Base-by-base conservation (phyloP, 805 yeast species). In the Yamadazyma paraphyllophila region DNA sequence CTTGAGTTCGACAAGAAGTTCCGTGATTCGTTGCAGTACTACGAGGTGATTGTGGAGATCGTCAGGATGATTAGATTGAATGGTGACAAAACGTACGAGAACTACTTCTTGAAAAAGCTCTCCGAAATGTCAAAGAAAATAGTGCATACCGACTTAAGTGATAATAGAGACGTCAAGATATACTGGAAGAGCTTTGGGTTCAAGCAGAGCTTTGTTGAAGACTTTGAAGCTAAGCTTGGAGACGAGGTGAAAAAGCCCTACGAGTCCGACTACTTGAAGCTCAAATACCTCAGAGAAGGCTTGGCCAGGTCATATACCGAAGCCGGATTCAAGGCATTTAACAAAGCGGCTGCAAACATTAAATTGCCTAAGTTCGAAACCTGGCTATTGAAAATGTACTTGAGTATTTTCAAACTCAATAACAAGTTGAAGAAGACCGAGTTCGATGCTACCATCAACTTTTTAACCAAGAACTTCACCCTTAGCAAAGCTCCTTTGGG, bases 111-210 rank as follows among this genome's bases (percentile, higher is more conserved):
- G 29, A 47, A 49, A 6, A 40, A 50, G 25, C 32, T 66, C 8
- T 46, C 48, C 17, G 53, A 43, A 10, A 47, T 45, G 14, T 54
- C 50, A 9, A 39, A 45, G n/a, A 47, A 44, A 6, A 42, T 61
- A 20, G 37, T 35, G 12, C 43, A 40, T 5, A 27, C 26, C 13
- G 40, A 46, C 4, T 41, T 47, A 1, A 11, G 38, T 2, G 92
- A 87, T 57, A 83, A 83, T 52, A 71, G 92, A 45, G 94, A 87
- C 55, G 61, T 67, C 44, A 65, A 61, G 5, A 74, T 79, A 9
- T 66, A 82, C 40, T 81, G 82, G 79, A 76, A 77, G 43, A 63
- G 75, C 30, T 38, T 51, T 25, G 54, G 81, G 77, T 11, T 58
- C 39, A 20, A 24, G 26, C 8, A 41, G 15, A 37, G 41, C 13